Base-by-base conservation (phyloP, 495 filamentous ascomycete species). In the Saxispiralis lemnorum region DNA sequence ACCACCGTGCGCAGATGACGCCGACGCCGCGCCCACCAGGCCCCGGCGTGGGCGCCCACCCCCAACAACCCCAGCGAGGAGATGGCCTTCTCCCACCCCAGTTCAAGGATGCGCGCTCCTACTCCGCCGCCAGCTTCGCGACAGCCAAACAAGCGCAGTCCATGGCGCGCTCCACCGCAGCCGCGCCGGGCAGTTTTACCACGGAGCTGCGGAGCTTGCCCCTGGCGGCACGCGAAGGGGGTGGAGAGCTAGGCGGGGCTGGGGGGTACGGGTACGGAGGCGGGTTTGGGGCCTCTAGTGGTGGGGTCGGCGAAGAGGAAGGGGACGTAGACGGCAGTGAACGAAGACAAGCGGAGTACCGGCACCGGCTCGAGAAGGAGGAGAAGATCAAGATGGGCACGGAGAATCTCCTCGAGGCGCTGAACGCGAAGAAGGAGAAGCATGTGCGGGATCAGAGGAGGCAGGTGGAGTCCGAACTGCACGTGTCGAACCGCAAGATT, bases 321-420 rank as follows among this genome's bases (percentile, higher is more conserved):
- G 65, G 70, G 7, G 70, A 70, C 19, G 55, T 67, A 1, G 55
- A 63, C 6, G 71, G 71, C 4, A 72, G 75, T 6, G 88, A 95
- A 58, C 74, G 84, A 59, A 75, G 75, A 13, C 72, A 92, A 51
- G 72, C 73, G 19, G 65, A 73, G 34, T 67, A 92, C 46, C 72
- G 78, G 45, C 84, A 93, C 54, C 73, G 75, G 56, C 77, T 97
- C 45, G 86, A 82, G 38, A 85, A 87, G 53, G 89, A 96, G 59
- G 78, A 81, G 62, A 96, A 96, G 67, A 96, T 96, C 56, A 95
- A 93, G 62, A 78, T 83, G 46, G 89, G 89, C 18, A 93, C 87
- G 41, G 89, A 97, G 68, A 97, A 97, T 58, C 75, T 96, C 71
- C 63, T 97, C 40, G 89, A 95, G 64, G 89, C 88, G 14, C 59